A percentile compares a stretch with the other conserved stretches of the same genome.
phyloP scores from a whole-genome alignment of 139 green algal genomes.

The Chlorella vulgaris region DNA sequence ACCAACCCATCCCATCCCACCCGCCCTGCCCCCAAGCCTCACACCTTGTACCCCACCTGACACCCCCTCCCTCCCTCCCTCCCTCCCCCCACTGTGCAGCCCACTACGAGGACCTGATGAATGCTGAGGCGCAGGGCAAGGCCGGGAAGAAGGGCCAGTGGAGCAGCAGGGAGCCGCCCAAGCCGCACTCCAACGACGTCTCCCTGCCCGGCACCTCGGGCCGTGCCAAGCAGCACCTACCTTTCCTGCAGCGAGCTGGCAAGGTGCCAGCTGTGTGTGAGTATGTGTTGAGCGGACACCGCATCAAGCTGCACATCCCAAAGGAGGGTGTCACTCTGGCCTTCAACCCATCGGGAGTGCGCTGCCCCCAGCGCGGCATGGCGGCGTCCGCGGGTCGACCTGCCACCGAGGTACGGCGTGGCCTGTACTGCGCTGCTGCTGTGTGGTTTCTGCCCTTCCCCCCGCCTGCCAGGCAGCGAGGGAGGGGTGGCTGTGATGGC shows the following conservation, averaged over 20 bases:
- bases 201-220: conserved; percentile 62
- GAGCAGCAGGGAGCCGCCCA: conserved; percentile 74
- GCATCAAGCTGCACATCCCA: conserved; percentile 83
- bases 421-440: no score
- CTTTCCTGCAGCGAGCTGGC: conserved; percentile 90
- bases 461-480: no score
- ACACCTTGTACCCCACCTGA: background rate
- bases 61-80: background rate
- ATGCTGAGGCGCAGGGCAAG: conserved; percentile 84
- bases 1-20: no score
- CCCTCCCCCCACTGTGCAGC: conserved; percentile 20
- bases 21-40: no score
- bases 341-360: conserved; percentile 89
- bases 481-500: no score
- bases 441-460: no score
- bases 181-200: conserved; percentile 88
- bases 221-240: conserved; percentile 88
- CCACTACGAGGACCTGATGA: conserved; percentile 90
- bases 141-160: conserved; percentile 83
- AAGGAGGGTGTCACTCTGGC: conserved; percentile 89
- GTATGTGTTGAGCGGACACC: conserved; percentile 83
- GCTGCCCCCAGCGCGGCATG: conserved; percentile 55
- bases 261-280: conserved; percentile 79
- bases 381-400: conserved; percentile 47
- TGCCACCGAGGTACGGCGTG: no score